These are phyloP conservation scores for Colletotrichum noveboracense DNA, from an alignment of 2,329 filamentous ascomycete species.

Conservation along the genomic window DNA sequence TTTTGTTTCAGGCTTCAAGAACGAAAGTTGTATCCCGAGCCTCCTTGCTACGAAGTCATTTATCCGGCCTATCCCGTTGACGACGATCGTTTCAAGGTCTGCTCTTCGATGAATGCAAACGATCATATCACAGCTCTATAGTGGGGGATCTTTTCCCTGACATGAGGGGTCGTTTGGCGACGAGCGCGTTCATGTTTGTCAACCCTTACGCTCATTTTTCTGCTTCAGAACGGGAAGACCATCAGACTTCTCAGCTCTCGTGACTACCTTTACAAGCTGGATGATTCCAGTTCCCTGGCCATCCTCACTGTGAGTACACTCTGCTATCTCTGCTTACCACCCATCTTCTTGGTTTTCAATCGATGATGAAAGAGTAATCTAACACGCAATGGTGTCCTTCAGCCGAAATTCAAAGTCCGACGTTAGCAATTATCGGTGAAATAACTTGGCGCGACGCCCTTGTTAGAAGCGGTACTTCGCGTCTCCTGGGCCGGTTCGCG, in stretches of 20 bases:
- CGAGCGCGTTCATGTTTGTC: not conserved
- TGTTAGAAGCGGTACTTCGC: not conserved
- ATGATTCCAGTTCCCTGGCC: not conserved
- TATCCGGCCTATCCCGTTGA: no score
- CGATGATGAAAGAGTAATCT: not conserved
- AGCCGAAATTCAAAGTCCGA: not conserved
- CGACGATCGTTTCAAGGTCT: no score
- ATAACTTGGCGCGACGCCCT: not conserved
- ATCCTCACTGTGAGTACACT: not conserved
- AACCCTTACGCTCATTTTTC: not conserved
- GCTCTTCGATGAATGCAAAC: not conserved
- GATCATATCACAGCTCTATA: no score
- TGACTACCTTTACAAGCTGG: not conserved
- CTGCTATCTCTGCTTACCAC: not conserved
- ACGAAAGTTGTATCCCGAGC: not conserved
- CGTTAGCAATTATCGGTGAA: accelerated
- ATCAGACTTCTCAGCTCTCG: not conserved
- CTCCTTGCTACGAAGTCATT: not conserved
- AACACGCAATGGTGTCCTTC: not conserved
- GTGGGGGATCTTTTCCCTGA: no score
- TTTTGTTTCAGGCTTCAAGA: not conserved
- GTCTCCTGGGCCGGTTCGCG: not conserved
- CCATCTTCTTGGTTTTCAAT: not conserved
- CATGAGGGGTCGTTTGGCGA: not conserved
- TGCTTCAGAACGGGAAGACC: not conserved